phyloP scores from a whole-genome alignment of 2,329 filamentous ascomycete species.

The Clonostachys rosea region DNA sequence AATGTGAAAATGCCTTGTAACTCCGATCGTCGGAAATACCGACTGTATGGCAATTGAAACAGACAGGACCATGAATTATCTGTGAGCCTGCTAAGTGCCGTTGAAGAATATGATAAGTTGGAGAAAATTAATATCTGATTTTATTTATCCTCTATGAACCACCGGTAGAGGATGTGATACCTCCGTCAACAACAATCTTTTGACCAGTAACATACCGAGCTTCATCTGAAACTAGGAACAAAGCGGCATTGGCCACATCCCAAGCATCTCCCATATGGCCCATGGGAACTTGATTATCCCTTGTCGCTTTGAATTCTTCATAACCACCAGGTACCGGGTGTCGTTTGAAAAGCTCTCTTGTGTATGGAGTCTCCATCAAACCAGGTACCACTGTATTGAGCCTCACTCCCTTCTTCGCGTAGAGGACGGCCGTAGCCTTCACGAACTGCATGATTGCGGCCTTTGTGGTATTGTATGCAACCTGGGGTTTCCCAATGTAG shows the following conservation, averaged over 20 bases:
- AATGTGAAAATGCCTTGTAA: too few relatives aligned
- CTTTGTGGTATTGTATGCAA: constrained; percentile 48
- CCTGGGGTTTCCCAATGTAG: constrained; percentile 42
- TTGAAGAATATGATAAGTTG: too few relatives aligned
- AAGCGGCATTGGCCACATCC: constrained; percentile 52
- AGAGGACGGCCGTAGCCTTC: constrained; percentile 43
- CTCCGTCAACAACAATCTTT: constrained; percentile 43
- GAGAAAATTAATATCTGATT: too few relatives aligned
- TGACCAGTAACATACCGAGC: constrained; percentile 57
- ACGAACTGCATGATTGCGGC: constrained; percentile 46
- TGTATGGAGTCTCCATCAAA: constrained; percentile 50
- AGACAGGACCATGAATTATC: too few relatives aligned
- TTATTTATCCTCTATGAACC: too few relatives aligned
- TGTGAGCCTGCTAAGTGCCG: too few relatives aligned
- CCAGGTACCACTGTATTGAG: constrained; percentile 53
- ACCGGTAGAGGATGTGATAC: constrained; percentile 32
- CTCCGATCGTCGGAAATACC: too few relatives aligned
- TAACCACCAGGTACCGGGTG: constrained; percentile 37
- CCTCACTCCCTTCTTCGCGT: constrained; percentile 37
- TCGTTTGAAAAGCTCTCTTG: constrained; percentile 34
- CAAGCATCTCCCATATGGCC: constrained; percentile 54
- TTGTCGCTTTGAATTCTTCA: constrained; percentile 42
- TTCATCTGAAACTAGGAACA: constrained; percentile 54
- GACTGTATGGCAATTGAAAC: too few relatives aligned
- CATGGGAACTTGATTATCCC: constrained; percentile 53